These are phyloP conservation scores for Nitzschia putrida DNA, from an alignment of 108 stramenopile genomes.

Conservation along the genomic window DNA sequence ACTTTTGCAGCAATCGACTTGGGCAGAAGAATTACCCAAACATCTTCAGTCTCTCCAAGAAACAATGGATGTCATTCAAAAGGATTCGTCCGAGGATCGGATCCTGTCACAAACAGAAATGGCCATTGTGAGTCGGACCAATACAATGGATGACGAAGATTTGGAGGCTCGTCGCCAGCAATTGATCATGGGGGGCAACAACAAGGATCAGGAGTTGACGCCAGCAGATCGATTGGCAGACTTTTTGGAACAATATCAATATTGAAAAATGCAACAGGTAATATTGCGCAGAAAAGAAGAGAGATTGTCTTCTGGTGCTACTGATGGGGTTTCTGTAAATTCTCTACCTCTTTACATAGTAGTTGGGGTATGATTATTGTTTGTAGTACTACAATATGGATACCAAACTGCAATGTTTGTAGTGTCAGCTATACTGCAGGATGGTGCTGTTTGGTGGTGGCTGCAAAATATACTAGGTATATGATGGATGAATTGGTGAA, in stretches of 20 bases:
- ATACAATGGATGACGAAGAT: slow-evolving; percentile 15
- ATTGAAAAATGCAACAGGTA: no score
- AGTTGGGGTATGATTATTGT: no score
- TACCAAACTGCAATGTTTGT: no score
- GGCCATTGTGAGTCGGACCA: slow-evolving; percentile 30
- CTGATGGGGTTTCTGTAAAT: no score
- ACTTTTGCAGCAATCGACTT: slow-evolving; percentile 23
- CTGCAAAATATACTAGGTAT: no score
- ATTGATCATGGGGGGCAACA: not conserved
- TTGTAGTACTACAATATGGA: no score
- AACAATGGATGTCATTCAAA: slow-evolving; percentile 32
- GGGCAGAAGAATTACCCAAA: slow-evolving; percentile 26
- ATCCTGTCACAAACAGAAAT: slow-evolving; percentile 40
- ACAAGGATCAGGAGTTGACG: not conserved
- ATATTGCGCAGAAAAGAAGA: no score
- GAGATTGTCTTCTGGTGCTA: no score
- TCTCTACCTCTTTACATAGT: no score
- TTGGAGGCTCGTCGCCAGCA: not conserved
- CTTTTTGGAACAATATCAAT: slow-evolving; percentile 21
- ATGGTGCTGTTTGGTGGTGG: no score
- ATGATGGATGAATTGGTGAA: no score
- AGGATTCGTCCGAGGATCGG: slow-evolving; percentile 12
- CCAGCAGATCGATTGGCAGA: slow-evolving; percentile 29
- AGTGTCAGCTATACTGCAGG: no score
- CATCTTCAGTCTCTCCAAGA: slow-evolving; percentile 29